Evolutionary conservation across 495 filamentous ascomycete species (phyloP), one percentile per base, ranked within the genome.

Genomic region (Chaetomium tenue): DNA sequence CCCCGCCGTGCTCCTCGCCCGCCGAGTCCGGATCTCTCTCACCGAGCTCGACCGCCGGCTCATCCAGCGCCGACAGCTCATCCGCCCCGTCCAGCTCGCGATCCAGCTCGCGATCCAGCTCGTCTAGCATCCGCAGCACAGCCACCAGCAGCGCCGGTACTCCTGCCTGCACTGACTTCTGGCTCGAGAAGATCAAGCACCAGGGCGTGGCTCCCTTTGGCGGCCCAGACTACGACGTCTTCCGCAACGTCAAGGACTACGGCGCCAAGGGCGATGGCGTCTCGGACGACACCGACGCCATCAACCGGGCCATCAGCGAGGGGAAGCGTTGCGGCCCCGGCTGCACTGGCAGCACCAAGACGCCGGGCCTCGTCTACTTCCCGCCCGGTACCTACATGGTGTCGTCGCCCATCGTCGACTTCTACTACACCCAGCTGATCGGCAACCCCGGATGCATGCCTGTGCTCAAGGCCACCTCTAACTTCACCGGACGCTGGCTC

Each of bases 251-350:
- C 39, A 85, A 83, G 67, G 82, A 83, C 67, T 85, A 76, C 65
- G 84, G 83, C 28, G 85, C 85, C 53, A 78, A 73, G 63, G 77
- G 77, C 63, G 88, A 91, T 67, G 89, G 87, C 42, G 73, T 81
- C n/a, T 90, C 89, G 1, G 91, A 96, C 70, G 92, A 96, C 73
- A 92, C 90, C 0, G 84, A 72, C 52, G 91, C 92, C 4, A 93
- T 96, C 78, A 93, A 95, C 73, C 73, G 77, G 51, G 92, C 92
- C 42, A 92, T 95, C 63, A 82, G 84, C 28, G 85, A 85, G 28
- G 90, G 89, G 20, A 80, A 79, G 61, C 89, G 92, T 26, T 97
- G 92, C 70, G 91, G 85, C 42, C 82, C 83, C 7, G 78, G 81
- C 26, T 97, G 92, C 72, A 86, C 88, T 50, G 92, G 89, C 15